phyloP scores from a whole-genome alignment of 257 asterid species.

The Scutellaria galericulata region DNA sequence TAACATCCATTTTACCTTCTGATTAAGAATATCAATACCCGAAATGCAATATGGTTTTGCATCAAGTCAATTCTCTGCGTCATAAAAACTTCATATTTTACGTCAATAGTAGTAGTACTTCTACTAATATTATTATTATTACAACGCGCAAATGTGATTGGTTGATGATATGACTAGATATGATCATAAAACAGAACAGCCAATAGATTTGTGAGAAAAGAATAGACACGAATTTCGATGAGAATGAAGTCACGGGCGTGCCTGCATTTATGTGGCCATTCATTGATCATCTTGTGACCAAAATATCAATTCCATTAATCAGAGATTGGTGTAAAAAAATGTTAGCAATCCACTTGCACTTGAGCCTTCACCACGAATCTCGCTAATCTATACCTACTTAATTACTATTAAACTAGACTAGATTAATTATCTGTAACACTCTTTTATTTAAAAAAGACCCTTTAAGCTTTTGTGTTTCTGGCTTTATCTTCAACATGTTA shows the following conservation, averaged over 20 bases:
- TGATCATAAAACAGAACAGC: background rate
- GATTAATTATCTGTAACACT: background rate
- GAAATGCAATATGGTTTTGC: too few relatives aligned
- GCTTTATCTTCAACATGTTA: too few relatives aligned
- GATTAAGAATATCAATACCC: too few relatives aligned
- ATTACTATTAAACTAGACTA: constrained; percentile 2
- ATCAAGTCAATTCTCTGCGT: too few relatives aligned
- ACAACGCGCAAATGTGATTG: too few relatives aligned
- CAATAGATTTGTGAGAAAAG: constrained; percentile 1
- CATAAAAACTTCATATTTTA: too few relatives aligned
- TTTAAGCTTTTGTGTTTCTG: background rate
- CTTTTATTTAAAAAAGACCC: background rate
- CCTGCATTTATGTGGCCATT: constrained; percentile 30
- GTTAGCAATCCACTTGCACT: background rate
- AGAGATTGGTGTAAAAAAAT: background rate
- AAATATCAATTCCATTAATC: constrained; percentile 18
- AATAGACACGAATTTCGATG: constrained; percentile 31
- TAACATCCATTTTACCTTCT: too few relatives aligned
- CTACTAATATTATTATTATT: too few relatives aligned
- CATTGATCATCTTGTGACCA: constrained; percentile 35
- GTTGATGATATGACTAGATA: too few relatives aligned
- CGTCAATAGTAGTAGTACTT: too few relatives aligned
- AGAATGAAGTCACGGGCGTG: constrained; percentile 44
- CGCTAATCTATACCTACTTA: background rate
- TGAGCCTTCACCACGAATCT: constrained; percentile 14